Base-by-base conservation (phyloP, 2,329 filamentous ascomycete genomes). In the Clonostachys sp. region DNA sequence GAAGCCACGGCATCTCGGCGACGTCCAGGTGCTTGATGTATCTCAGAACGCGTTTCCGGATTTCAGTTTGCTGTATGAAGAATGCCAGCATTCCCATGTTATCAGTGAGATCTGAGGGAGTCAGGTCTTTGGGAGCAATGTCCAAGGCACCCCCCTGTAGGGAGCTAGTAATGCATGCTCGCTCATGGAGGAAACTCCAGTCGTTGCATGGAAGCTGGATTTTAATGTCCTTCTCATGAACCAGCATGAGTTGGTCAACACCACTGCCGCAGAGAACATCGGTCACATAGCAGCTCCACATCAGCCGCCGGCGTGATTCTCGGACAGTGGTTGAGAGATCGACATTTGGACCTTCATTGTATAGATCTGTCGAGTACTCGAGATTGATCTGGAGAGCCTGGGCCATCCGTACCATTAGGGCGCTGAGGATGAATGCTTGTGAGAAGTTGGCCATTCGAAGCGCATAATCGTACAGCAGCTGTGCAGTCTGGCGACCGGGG, bases 231-330 rank as follows among this genome's bases (percentile, higher is more conserved):
- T 49, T 51, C 41, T 55, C 53, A 24, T 49, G 45, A 8, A 55
- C 45, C 44, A 55, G 9, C 14, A 51, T 50, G 8, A 55, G 18
- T 12, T 53, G 48, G 14, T 56, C 54, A 10, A 56, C 54, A 5
- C 54, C 54, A 6, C 49, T 53, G 35, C 54, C 48, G 5, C 44
- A 47, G 10, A 51, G 47, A 9, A 47, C 51, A 41, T 55, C 54
- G 13, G 50, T 51, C 9, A 54, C 45, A 42, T 54, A 55, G 39
- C 52, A 54, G 14, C 50, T 53, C 50, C 50, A 55, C 53, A 55
- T 55, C n/a, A 55, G 47, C 2, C 53, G 48, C 18, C 53, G 41
- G 6, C 52, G 45, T 16, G 45, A 53, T 43, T 55, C 53, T 10
- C 49, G 44, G 10, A 42, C 41, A 7, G 52, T 53, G 5, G 34